These are phyloP conservation scores for Euclidium syriacum DNA, from an alignment of 345 rosid genomes.

Conservation along the genomic window DNA sequence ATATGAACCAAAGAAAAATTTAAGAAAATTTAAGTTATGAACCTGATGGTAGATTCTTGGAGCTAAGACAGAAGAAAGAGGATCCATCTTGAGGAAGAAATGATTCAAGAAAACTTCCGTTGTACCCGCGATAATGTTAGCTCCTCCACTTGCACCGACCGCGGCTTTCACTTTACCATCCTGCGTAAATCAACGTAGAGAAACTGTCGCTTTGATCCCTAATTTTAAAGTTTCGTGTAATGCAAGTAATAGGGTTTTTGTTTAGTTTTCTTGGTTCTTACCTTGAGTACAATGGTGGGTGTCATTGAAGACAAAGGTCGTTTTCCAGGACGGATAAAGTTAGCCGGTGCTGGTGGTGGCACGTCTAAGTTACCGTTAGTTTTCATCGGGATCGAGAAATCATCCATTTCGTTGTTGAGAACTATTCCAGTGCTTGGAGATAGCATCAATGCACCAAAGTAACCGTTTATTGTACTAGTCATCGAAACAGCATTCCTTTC, in stretches of 20 bases:
- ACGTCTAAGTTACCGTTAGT: background rate
- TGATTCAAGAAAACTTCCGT: conserved; percentile 51
- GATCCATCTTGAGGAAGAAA: conserved; percentile 50
- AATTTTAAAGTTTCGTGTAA: background rate
- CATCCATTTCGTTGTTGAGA: conserved; percentile 68
- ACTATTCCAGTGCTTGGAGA: conserved; percentile 56
- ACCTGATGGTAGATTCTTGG: conserved; percentile 66
- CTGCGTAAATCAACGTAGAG: conserved; percentile 14
- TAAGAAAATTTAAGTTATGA: too few relatives aligned
- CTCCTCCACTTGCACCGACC: conserved; percentile 67
- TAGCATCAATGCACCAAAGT: conserved; percentile 47
- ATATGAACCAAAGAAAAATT: background rate
- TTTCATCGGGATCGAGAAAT: conserved; percentile 45
- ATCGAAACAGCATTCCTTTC: conserved; percentile 53
- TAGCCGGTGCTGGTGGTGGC: conserved; percentile 48
- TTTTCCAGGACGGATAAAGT: conserved; percentile 53
- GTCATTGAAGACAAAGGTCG: conserved; percentile 68
- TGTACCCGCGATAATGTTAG: conserved; percentile 48
- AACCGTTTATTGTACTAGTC: conserved; percentile 53
- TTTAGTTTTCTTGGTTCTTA: too few relatives aligned
- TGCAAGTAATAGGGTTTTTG: background rate
- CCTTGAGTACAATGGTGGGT: conserved; percentile 58
- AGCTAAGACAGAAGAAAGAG: conserved; percentile 50
- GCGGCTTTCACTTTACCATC: conserved; percentile 45
- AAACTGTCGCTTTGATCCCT: background rate